Conservation (phyloP, 768 basidiomycete species). For the Suillus americanus region DNA sequence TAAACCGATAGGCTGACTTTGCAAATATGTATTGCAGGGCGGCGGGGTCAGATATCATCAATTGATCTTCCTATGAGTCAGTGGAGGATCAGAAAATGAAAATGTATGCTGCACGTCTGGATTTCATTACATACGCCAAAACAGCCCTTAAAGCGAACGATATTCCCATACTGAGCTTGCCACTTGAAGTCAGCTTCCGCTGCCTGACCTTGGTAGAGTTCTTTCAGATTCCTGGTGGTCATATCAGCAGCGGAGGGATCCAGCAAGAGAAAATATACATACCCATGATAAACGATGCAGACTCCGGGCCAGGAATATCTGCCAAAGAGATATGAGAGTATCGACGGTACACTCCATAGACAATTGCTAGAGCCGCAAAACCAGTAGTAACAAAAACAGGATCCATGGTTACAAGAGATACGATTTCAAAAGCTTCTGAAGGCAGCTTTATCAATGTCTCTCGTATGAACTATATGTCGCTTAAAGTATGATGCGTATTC, state of each 20-base stretch:
- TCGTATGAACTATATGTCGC: conserved; percentile 9
- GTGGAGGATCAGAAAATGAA: conserved; percentile 9
- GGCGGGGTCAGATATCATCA: conserved; percentile 49
- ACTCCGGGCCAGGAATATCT: conserved; percentile 19
- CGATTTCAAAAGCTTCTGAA: not conserved
- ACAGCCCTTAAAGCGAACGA: conserved; percentile 28
- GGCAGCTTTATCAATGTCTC: conserved; percentile 6
- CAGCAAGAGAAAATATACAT: not conserved
- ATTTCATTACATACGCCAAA: conserved; percentile 22
- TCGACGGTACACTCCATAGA: conserved; percentile 10
- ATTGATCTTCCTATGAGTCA: conserved; percentile 39
- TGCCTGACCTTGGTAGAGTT: conserved; percentile 27
- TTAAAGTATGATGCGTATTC: not conserved
- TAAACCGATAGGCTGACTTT: conserved; percentile 43
- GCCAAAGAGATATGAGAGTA: conserved; percentile 12
- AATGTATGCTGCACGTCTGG: not conserved
- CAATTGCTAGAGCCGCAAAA: conserved; percentile 9
- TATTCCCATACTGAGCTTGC: conserved; percentile 28
- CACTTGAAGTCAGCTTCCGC: conserved; percentile 30
- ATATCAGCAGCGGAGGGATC: conserved; percentile 22
- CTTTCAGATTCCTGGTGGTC: conserved; percentile 23
- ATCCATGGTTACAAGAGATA: conserved; percentile 12
- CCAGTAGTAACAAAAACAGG: not conserved
- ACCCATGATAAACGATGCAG: conserved; percentile 24
- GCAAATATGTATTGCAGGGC: conserved; percentile 40